These are phyloP conservation scores for Ceratobasidium sp. DNA, from an alignment of 1,284 basidiomycete genomes.

Conservation along the genomic window DNA sequence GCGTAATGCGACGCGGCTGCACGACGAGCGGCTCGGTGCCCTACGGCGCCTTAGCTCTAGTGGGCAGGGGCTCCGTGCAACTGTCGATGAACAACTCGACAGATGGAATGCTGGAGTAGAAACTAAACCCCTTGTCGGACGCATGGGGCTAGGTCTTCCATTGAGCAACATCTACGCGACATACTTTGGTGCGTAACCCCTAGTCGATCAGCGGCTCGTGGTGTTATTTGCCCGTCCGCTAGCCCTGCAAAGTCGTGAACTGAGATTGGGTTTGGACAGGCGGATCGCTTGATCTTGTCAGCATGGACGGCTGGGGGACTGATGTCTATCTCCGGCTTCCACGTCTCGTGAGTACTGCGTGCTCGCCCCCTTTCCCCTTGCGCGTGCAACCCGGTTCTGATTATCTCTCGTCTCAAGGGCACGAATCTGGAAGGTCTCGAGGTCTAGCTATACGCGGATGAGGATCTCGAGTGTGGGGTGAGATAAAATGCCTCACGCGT, in stretches of 20 bases:
- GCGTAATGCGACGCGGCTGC: slow-evolving; percentile 77
- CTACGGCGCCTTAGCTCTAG: slow-evolving; percentile 74
- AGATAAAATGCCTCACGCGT: slow-evolving; percentile 32
- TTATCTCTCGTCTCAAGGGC: slow-evolving; percentile 64
- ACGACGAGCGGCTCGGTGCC: slow-evolving; percentile 76
- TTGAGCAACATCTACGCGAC: slow-evolving; percentile 89
- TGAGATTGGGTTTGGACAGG: slow-evolving; percentile 61
- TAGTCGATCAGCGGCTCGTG: slow-evolving; percentile 1
- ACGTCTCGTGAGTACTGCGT: slow-evolving; percentile 72
- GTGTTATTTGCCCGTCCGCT: slow-evolving; percentile 22
- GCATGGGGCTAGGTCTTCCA: slow-evolving; percentile 83
- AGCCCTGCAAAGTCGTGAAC: slow-evolving; percentile 52
- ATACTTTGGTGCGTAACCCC: slow-evolving; percentile 61
- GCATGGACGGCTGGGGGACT: slow-evolving; percentile 88
- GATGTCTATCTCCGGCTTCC: slow-evolving; percentile 86
- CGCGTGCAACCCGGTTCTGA: slow-evolving; percentile 21
- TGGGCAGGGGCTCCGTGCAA: slow-evolving; percentile 75
- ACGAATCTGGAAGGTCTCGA: slow-evolving; percentile 87
- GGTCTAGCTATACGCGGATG: slow-evolving; percentile 60
- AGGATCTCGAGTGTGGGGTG: slow-evolving; percentile 9
- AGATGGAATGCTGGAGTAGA: slow-evolving; percentile 59
- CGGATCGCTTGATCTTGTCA: slow-evolving; percentile 83
- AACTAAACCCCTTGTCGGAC: slow-evolving; percentile 58
- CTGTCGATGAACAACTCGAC: slow-evolving; percentile 79
- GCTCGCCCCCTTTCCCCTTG: slow-evolving; percentile 7